Evolutionary conservation across 805 yeast species (phyloP).

Genomic region (Metschnikowia noctiluminum): DNA sequence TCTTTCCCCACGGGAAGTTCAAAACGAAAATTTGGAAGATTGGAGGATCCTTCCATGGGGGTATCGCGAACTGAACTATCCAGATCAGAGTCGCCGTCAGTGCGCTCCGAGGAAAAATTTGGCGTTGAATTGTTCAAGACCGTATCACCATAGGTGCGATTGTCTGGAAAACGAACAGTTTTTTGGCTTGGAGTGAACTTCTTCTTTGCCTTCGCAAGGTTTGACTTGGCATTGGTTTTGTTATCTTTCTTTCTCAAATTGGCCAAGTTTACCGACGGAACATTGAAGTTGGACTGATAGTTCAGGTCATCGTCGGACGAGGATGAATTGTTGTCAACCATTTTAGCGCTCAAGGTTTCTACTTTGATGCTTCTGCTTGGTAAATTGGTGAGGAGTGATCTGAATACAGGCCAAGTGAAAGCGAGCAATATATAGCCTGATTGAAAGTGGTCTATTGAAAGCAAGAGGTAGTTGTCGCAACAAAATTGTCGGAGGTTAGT

Average conservation of each 20-base stretch:
- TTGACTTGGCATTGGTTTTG: constrained; percentile 13
- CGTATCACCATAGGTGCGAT: constrained; percentile 24
- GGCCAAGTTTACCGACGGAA: constrained; percentile 32
- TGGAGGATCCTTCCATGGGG: neutral
- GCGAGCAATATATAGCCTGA: too few species aligned
- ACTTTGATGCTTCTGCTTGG: too few species aligned
- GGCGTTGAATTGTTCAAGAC: constrained; percentile 25
- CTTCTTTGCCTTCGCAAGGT: constrained; percentile 22
- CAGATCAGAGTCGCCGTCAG: constrained; percentile 16
- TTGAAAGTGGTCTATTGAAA: too few species aligned
- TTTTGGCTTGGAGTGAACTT: constrained; percentile 19
- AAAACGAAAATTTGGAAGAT: constrained; percentile 16
- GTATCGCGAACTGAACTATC: constrained; percentile 14
- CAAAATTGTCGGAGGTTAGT: neutral
- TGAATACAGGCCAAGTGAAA: too few species aligned
- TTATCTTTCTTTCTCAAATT: constrained; percentile 20
- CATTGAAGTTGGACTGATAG: constrained; percentile 26
- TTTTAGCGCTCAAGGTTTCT: neutral
- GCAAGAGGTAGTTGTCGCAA: neutral
- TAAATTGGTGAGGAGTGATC: too few species aligned
- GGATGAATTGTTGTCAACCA: constrained; percentile 4
- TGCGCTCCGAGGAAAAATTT: constrained; percentile 13
- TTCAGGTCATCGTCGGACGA: constrained; percentile 33
- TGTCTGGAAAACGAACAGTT: constrained; percentile 31
- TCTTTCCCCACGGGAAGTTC: constrained; percentile 6